A percentile compares a stretch with the other conserved stretches of the same genome.
Conservation (phyloP, 768 basidiomycete genomes). For the Mycena rebaudengoi region DNA sequence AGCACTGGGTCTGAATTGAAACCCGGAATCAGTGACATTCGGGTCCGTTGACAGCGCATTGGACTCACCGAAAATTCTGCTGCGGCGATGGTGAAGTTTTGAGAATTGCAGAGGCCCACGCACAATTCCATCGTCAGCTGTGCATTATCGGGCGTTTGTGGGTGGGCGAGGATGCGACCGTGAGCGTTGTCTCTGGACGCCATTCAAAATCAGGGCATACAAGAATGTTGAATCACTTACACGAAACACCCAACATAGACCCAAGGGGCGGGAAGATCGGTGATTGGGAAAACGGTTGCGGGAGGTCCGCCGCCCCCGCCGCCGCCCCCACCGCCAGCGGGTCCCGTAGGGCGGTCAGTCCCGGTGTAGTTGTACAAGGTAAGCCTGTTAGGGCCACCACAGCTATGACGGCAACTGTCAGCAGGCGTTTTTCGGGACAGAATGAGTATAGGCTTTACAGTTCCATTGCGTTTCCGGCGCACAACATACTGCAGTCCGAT, state of each 20-base stretch:
- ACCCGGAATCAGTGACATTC: too few species aligned
- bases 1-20: too few species aligned
- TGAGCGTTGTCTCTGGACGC: slow-evolving; percentile 69
- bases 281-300: slow-evolving; percentile 56
- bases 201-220: too few species aligned
- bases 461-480: slow-evolving; percentile 66
- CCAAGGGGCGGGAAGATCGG: slow-evolving; percentile 64
- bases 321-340: slow-evolving; percentile 45
- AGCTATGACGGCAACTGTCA: slow-evolving; percentile 32
- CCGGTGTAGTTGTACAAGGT: slow-evolving; percentile 79
- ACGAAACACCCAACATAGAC: slow-evolving; percentile 73
- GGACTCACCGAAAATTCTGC: slow-evolving; percentile 68
- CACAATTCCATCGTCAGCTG: slow-evolving; percentile 67
- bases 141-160: slow-evolving; percentile 38
- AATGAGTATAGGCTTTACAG: slow-evolving; percentile 34
- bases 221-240: too few species aligned
- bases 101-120: slow-evolving; percentile 60
- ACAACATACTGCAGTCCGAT: slow-evolving; percentile 73
- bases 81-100: slow-evolving; percentile 73
- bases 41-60: too few species aligned
- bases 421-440: too few species aligned
- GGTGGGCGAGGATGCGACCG: slow-evolving; percentile 65
- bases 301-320: slow-evolving; percentile 42
- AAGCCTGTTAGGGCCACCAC: slow-evolving; percentile 75
- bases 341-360: slow-evolving; percentile 49